These are phyloP conservation scores for Limtongia smithiae DNA, from an alignment of 805 yeast species.

Conservation along the genomic window DNA sequence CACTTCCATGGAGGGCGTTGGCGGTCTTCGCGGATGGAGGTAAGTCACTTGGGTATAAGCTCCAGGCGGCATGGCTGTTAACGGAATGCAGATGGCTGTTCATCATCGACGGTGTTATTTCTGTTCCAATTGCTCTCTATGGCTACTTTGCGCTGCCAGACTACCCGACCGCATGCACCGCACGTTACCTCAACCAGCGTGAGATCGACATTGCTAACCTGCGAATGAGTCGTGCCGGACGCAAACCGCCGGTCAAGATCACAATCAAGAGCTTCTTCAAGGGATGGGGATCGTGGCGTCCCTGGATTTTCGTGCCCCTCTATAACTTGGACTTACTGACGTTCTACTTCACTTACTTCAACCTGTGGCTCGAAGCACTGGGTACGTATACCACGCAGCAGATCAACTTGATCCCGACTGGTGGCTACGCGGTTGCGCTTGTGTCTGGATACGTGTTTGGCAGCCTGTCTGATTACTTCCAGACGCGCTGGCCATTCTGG, in stretches of 20 bases:
- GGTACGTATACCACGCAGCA: conserved; percentile 34
- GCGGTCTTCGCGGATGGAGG: conserved; percentile 64
- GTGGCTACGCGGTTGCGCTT: conserved; percentile 35
- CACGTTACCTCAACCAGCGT: conserved; percentile 10
- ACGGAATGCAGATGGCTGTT: conserved; percentile 16
- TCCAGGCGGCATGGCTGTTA: too few relatives aligned
- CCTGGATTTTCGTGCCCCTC: conserved; percentile 13
- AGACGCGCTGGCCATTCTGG: conserved; percentile 34
- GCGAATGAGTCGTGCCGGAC: conserved; percentile 10
- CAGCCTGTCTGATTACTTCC: conserved; percentile 35
- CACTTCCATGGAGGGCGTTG: conserved; percentile 46
- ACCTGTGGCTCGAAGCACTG: conserved; percentile 34
- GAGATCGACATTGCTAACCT: conserved; percentile 13
- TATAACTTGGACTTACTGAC: conserved; percentile 12
- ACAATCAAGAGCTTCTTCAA: conserved; percentile 6
- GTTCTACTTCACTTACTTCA: conserved; percentile 10
- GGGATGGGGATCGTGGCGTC: conserved; percentile 10
- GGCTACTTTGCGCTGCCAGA: conserved; percentile 50
- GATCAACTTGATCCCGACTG: conserved; percentile 38
- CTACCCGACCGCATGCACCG: conserved; percentile 39
- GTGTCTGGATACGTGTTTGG: conserved; percentile 33
- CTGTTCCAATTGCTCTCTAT: conserved; percentile 44
- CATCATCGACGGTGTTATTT: conserved; percentile 37
- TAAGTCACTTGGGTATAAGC: not conserved
- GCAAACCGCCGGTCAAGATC: conserved; percentile 14